Base-by-base conservation (phyloP, 2,329 filamentous ascomycete species). In the Aureobasidium sp. region DNA sequence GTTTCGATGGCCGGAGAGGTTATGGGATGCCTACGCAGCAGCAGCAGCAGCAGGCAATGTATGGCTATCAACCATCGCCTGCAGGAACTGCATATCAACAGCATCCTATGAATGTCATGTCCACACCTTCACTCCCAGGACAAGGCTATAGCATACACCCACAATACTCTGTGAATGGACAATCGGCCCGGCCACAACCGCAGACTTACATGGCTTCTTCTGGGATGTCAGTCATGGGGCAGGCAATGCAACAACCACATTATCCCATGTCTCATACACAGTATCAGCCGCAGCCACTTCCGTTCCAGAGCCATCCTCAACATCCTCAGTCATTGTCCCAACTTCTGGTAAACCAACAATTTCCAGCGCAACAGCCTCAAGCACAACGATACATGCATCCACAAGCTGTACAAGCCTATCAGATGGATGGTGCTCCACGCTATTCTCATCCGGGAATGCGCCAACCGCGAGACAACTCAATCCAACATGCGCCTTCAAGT, bases 361-460 rank as follows among this genome's bases (percentile, higher is more conserved):
- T 72, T 47, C 74, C 75, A 58, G 70, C 76, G 23, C 71, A 73
- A 42, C 74, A 74, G 23, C 68, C 75, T 20, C 75, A 76, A 15
- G 26, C 56, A 17, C 56, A 50, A 34, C 44, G 42, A 42, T 60
- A 37, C 46, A 41, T 51, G 36, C 63, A 62, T 46, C 63, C 48
- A 20, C 63, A 67, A 48, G 8, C 55, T 27, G 20, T 59, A n/a
- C 55, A 59, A 37, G 57, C 57, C 9, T 60, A 50, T 34, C 57
- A 60, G 7, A 42, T 60, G 44, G 57, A 60, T 26, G 57, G 57
- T 51, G 57, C 57, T 32, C 29, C 41, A 15, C 32, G 20, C n/a
- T 51, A 60, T 29, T 36, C 39, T 51, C 29, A 23, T 48, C 20
- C 53, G 9, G 44, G 23, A 32, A 48, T 29, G 44, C 34, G 57